phyloP scores from a whole-genome alignment of 257 asterid genomes.

The Solanum commersonii region DNA sequence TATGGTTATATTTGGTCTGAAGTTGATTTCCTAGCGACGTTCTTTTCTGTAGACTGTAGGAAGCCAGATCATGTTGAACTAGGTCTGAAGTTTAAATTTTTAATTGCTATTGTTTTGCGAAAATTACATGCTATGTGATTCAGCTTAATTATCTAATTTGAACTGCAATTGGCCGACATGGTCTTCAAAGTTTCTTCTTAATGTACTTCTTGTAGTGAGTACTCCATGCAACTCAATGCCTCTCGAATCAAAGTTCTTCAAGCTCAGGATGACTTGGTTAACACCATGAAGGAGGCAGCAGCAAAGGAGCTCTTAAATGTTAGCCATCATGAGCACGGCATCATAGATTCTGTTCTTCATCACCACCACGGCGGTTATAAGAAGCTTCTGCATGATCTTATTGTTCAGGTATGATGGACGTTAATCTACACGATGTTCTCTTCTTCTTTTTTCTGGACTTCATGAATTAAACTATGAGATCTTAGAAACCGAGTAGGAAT shows the following conservation, averaged over 20 bases:
- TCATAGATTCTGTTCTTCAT: neutral
- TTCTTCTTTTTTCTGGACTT: neutral
- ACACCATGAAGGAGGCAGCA: slow-evolving; percentile 55
- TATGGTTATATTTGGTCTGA: neutral
- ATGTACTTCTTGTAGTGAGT: slow-evolving; percentile 40
- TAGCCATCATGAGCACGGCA: slow-evolving; percentile 40
- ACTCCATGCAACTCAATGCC: slow-evolving; percentile 83
- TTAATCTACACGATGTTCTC: neutral
- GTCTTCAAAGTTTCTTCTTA: neutral
- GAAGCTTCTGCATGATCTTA: slow-evolving; percentile 54
- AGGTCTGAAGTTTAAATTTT: neutral
- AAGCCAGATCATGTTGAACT: neutral
- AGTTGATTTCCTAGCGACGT: neutral
- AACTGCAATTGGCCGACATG: neutral
- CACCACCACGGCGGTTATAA: slow-evolving; percentile 20
- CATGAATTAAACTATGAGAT: neutral
- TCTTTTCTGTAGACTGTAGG: neutral
- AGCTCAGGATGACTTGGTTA: slow-evolving; percentile 76
- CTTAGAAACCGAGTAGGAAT: neutral
- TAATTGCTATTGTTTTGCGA: neutral
- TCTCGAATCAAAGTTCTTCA: slow-evolving; percentile 79
- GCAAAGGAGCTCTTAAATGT: slow-evolving; percentile 51
- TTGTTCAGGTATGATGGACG: slow-evolving; percentile 54
- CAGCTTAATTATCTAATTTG: neutral
- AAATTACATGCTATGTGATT: neutral